Evolutionary conservation across 768 basidiomycete genomes (phyloP).

Genomic region (Hysterangium stoloniferum): DNA sequence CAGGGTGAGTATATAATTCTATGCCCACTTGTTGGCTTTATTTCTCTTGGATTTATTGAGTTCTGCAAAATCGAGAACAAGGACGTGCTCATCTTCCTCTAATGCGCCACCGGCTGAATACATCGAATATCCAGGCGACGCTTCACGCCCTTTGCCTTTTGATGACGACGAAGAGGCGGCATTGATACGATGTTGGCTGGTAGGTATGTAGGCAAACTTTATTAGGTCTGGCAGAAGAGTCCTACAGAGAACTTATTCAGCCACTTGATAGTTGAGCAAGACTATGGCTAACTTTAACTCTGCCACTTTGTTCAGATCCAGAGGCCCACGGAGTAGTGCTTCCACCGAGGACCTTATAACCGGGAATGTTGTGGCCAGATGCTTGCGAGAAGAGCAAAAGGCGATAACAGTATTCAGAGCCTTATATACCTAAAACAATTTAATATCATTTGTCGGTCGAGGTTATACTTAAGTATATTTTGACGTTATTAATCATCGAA

Average conservation of each 20-base stretch:
- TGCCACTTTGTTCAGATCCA: conserved; percentile 70
- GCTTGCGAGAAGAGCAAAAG: conserved; percentile 75
- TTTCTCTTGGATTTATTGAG: conserved; percentile 28
- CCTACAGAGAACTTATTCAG: conserved; percentile 30
- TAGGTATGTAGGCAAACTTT: conserved; percentile 74
- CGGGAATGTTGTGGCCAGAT: conserved; percentile 73
- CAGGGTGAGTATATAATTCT: not conserved
- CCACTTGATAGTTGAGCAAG: not conserved
- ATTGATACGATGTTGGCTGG: conserved; percentile 51
- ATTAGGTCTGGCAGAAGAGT: conserved; percentile 76
- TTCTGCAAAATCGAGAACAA: conserved; percentile 45
- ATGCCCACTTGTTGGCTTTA: conserved; percentile 22
- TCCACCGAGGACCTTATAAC: conserved; percentile 75
- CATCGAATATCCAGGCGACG: conserved; percentile 36
- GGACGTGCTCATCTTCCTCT: conserved; percentile 41
- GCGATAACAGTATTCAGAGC: conserved; percentile 85
- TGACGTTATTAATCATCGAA: not conserved
- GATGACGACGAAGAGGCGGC: conserved; percentile 24
- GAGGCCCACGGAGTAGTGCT: conserved; percentile 69
- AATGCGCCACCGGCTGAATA: conserved; percentile 17
- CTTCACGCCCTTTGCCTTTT: conserved; percentile 21
- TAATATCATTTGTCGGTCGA: conserved; percentile 36
- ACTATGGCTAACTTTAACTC: conserved; percentile 60
- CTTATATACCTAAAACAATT: conserved; percentile 35
- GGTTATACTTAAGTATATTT: conserved; percentile 7